Conservation (phyloP, 83 land plant species). For the Picea abies region DNA sequence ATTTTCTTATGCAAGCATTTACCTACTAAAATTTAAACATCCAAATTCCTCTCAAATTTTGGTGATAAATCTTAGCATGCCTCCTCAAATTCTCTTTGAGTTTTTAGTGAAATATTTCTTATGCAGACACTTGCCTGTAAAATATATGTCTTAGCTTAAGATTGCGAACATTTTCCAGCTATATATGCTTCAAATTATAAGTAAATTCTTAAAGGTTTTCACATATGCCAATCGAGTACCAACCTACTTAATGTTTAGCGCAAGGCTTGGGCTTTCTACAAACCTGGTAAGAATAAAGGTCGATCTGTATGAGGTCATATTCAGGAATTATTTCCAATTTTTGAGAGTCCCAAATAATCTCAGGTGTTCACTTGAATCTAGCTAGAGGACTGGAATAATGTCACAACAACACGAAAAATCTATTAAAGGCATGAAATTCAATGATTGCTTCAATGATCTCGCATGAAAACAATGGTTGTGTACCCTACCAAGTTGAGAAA, state of each 20-base stretch:
- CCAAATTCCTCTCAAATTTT: background rate
- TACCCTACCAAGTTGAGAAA: no score
- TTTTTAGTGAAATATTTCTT: background rate
- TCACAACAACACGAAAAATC: no score
- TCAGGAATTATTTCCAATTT: slow-evolving; percentile 60
- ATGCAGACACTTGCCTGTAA: background rate
- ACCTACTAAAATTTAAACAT: background rate
- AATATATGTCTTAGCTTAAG: background rate
- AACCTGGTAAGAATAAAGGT: slow-evolving; percentile 95
- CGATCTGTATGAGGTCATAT: slow-evolving; percentile 86
- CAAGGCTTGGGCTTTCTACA: background rate
- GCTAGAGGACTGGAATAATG: slow-evolving; percentile 68
- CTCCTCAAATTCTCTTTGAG: background rate
- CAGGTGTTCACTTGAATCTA: slow-evolving; percentile 93
- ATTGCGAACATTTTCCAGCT: background rate
- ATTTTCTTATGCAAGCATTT: background rate
- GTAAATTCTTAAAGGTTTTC: background rate
- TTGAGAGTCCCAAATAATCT: slow-evolving; percentile 85
- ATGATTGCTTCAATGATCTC: no score
- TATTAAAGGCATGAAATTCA: no score
- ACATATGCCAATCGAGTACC: background rate
- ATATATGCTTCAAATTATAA: background rate
- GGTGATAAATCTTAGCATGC: background rate
- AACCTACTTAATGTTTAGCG: background rate
- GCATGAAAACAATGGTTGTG: no score